phyloP scores from a whole-genome alignment of 1,139 yeast genomes.

The Blastobotrys persicus region DNA sequence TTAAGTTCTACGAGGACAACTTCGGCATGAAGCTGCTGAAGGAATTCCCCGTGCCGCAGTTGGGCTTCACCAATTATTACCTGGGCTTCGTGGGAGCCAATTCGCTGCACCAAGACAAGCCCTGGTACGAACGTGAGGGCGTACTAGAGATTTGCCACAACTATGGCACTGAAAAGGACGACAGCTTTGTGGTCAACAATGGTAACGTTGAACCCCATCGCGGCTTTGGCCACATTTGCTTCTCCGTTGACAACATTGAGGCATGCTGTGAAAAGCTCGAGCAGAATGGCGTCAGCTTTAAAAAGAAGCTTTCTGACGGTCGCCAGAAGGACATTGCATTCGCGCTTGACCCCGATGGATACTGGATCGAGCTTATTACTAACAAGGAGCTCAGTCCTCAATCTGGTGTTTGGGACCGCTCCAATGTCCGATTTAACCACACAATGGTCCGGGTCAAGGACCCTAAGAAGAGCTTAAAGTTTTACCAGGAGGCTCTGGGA shows the following conservation, averaged over 20 bases:
- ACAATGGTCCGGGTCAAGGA: conserved; percentile 92
- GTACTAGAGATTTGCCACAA: conserved; percentile 81
- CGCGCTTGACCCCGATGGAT: conserved; percentile 91
- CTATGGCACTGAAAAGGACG: conserved; percentile 68
- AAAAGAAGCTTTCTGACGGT: conserved; percentile 83
- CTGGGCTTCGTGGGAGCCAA: conserved; percentile 55
- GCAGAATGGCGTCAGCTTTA: conserved; percentile 62
- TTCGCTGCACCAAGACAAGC: conserved; percentile 45
- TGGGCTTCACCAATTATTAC: conserved; percentile 65
- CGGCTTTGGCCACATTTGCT: conserved; percentile 93
- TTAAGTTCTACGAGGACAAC: conserved; percentile 68
- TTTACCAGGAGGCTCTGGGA: conserved; percentile 77
- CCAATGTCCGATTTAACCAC: conserved; percentile 72
- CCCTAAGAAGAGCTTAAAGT: conserved; percentile 67
- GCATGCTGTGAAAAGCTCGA: conserved; percentile 56
- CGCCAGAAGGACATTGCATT: conserved; percentile 92
- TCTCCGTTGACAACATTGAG: conserved; percentile 77
- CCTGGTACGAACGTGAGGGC: conserved; percentile 68
- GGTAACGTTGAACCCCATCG: conserved; percentile 83
- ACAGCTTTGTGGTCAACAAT: conserved; percentile 58
- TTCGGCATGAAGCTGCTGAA: conserved; percentile 70
- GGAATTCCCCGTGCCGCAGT: conserved; percentile 52
- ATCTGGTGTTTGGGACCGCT: conserved; percentile 30
- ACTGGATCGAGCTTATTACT: conserved; percentile 90
- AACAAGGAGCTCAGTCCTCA: conserved; percentile 43